These are phyloP conservation scores for Aurinia saxatilis DNA, from an alignment of 345 rosid species.

Conservation along the genomic window DNA sequence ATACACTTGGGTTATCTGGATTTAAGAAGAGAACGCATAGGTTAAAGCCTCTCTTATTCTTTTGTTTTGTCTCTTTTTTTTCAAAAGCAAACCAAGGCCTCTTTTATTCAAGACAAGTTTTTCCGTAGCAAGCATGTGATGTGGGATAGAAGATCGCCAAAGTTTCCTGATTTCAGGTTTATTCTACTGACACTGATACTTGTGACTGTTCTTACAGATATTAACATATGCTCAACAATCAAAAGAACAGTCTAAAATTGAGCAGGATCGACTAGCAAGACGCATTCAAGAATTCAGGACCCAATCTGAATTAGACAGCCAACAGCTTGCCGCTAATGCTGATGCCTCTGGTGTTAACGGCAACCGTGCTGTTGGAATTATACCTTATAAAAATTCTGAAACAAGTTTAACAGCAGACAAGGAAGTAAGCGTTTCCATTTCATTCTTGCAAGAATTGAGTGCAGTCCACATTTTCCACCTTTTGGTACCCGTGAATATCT, in stretches of 20 bases:
- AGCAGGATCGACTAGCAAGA: conserved; percentile 76
- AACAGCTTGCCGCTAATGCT: conserved; percentile 35
- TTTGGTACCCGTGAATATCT: not conserved
- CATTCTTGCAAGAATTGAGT: not conserved
- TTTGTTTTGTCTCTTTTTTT: no score
- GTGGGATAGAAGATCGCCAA: not conserved
- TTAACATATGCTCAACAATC: conserved; percentile 86
- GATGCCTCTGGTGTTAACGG: conserved; percentile 41
- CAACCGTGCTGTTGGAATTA: conserved; percentile 35
- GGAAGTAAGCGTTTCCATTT: conserved; percentile 48
- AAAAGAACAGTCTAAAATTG: conserved; percentile 71
- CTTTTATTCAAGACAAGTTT: not conserved
- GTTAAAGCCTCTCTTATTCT: no score
- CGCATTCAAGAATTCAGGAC: conserved; percentile 93
- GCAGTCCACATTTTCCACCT: not conserved
- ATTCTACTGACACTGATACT: not conserved
- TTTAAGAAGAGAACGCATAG: no score
- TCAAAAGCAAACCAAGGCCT: not conserved
- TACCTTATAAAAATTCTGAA: conserved; percentile 45
- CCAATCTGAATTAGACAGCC: conserved; percentile 63
- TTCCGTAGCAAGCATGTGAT: not conserved
- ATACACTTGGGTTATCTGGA: not conserved
- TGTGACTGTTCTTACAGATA: conserved; percentile 37
- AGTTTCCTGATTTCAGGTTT: not conserved
- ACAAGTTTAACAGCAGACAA: conserved; percentile 50